phyloP scores from a whole-genome alignment of 2,329 filamentous ascomycete genomes.

The Pseudocercospora musae region DNA sequence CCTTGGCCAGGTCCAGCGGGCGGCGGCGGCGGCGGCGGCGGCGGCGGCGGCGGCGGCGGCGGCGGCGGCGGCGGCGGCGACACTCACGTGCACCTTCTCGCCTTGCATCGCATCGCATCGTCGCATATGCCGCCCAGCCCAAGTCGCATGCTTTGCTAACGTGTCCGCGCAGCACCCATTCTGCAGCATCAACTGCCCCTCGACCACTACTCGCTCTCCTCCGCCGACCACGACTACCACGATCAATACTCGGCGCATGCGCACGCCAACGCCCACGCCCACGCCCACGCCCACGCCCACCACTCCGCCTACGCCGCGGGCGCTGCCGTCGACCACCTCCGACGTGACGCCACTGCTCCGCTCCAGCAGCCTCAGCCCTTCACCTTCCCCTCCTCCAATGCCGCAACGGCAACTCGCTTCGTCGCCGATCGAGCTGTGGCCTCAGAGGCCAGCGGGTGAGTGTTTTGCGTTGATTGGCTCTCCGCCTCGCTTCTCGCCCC shows the following conservation, averaged over 20 bases:
- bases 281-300: no score
- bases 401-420: constrained; percentile 46
- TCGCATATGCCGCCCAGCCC: constrained; percentile 7
- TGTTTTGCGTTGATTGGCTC: constrained; percentile 36
- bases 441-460: constrained; percentile 54
- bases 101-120: no score
- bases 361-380: constrained; percentile 45
- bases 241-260: constrained; percentile 45
- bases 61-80: no score
- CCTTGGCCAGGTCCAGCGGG: no score
- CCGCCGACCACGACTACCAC: constrained; percentile 46
- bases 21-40: no score
- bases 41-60: no score
- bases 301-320: constrained; percentile 42
- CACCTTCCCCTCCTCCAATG: constrained; percentile 47
- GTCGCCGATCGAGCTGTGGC: constrained; percentile 50
- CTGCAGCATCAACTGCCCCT: constrained; percentile 44
- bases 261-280: constrained; percentile 44
- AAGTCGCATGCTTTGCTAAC: constrained; percentile 37
- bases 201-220: constrained; percentile 42
- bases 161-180: constrained; percentile 40
- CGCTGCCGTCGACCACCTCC: constrained; percentile 47
- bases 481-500: constrained; percentile 10
- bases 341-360: constrained; percentile 50
- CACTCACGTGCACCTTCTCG: no score